Evolutionary conservation across 306 rosid species (phyloP).

Genomic region (Clitoria ternatea): DNA sequence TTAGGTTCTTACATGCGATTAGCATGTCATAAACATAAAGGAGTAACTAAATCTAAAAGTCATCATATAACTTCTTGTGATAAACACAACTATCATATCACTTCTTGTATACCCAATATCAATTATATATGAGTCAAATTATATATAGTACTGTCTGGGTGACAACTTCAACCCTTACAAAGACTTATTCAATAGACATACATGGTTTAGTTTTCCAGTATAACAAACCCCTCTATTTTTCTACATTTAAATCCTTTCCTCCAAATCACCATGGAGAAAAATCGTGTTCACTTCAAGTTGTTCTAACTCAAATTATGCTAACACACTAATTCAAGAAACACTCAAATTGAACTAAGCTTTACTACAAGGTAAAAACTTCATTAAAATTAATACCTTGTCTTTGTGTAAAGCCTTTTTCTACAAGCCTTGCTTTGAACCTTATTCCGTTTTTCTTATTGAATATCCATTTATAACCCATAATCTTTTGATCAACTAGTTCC

Average conservation of each 20-base stretch:
- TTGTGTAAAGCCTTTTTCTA: no score
- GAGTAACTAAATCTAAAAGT: no score
- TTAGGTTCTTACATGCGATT: neutral
- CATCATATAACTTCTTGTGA: no score
- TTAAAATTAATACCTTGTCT: neutral
- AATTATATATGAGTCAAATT: neutral
- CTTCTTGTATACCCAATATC: neutral
- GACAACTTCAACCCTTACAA: neutral
- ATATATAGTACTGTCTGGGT: neutral
- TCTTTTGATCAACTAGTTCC: neutral
- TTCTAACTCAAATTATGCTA: no score
- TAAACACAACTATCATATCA: neutral
- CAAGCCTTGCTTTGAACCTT: neutral
- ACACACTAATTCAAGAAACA: neutral
- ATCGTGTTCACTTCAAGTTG: no score
- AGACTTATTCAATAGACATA: neutral
- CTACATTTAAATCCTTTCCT: neutral
- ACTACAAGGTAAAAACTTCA: neutral
- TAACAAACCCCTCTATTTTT: neutral
- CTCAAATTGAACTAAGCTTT: neutral
- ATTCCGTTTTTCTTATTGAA: neutral
- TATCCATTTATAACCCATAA: neutral
- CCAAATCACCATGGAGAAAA: no score
- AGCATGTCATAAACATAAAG: no score
- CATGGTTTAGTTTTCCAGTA: neutral